A percentile compares a stretch with the other conserved stretches of the same genome.
These are phyloP conservation scores for Globisporangium abappressorium DNA, from an alignment of 352 stramenopile species.

Conservation along the genomic window DNA sequence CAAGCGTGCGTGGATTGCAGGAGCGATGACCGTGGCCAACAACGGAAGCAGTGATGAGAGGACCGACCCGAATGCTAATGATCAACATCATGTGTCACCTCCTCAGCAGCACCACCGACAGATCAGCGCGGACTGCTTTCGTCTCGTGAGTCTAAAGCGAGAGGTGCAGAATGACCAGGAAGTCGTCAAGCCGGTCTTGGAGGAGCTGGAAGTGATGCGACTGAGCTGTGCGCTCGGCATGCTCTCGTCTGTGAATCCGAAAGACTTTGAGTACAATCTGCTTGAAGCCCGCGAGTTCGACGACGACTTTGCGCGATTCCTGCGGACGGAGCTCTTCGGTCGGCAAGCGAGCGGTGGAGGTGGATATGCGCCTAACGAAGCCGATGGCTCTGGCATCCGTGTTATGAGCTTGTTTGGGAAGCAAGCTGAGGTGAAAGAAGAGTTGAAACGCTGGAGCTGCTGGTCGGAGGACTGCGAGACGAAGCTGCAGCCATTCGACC, in stretches of 20 bases:
- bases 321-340: constrained; percentile 42
- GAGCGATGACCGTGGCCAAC: neutral
- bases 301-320: constrained; percentile 50
- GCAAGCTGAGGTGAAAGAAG: constrained; percentile 40
- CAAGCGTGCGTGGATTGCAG: neutral
- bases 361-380: neutral
- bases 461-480: constrained; percentile 44
- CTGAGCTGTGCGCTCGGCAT: constrained; percentile 52
- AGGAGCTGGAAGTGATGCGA: constrained; percentile 63
- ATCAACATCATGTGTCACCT: neutral
- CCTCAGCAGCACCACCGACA: neutral
- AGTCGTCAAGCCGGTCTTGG: constrained; percentile 61
- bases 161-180: constrained; percentile 61
- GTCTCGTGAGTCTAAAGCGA: constrained; percentile 38
- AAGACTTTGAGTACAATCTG: constrained; percentile 52
- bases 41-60: neutral
- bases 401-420: constrained; percentile 56
- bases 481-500: constrained; percentile 30
- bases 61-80: neutral
- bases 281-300: constrained; percentile 55
- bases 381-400: constrained; percentile 12
- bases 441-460: constrained; percentile 27
- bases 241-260: constrained; percentile 35
- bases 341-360: neutral
- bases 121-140: constrained; percentile 34